Conservation (phyloP, 441 rosid genomes). For the Bruguiera hainesii region DNA sequence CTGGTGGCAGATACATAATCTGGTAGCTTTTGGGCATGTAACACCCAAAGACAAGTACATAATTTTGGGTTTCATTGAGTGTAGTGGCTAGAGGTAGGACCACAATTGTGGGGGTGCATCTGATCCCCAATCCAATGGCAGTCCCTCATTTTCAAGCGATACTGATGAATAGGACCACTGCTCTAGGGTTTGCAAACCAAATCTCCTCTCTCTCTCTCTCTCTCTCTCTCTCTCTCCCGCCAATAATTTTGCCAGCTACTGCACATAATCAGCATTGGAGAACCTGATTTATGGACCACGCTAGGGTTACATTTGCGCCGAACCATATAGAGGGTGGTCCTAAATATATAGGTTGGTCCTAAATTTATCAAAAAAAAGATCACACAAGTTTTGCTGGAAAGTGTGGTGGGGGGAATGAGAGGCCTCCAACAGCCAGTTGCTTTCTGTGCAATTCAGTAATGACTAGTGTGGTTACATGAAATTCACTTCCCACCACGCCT, state of each 20-base stretch:
- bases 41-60: slow-evolving; percentile 18
- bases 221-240: background rate
- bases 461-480: background rate
- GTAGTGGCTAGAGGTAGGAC: slow-evolving; percentile 9
- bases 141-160: background rate
- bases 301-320: background rate
- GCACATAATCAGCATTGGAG: background rate
- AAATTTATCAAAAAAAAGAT: background rate
- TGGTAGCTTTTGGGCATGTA: slow-evolving; percentile 9
- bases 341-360: slow-evolving; percentile 26
- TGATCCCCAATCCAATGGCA: slow-evolving; percentile 21
- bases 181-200: background rate
- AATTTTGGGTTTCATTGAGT: background rate
- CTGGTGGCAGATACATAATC: slow-evolving; percentile 9
- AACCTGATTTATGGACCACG: slow-evolving; percentile 24
- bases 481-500: background rate
- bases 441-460: background rate
- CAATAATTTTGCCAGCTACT: slow-evolving; percentile 9
- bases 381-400: slow-evolving; percentile 8
- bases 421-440: background rate
- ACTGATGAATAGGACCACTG: background rate
- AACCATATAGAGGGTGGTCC: slow-evolving; percentile 26
- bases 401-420: slow-evolving; percentile 2
- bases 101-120: slow-evolving; percentile 23
- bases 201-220: background rate